phyloP scores from a whole-genome alignment of 768 basidiomycete species.

The Hericium erinaceus region DNA sequence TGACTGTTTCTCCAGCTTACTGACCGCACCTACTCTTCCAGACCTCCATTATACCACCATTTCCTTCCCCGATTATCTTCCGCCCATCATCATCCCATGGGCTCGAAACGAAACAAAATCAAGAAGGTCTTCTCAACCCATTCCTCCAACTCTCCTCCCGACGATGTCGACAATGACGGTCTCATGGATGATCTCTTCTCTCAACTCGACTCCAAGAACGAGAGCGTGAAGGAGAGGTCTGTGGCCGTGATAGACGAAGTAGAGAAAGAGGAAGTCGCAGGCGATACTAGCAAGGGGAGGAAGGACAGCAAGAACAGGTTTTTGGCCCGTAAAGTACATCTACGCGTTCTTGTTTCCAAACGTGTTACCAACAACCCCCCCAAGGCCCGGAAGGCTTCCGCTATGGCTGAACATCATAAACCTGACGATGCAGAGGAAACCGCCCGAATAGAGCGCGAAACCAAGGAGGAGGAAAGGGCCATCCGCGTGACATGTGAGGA shows the following conservation, averaged over 20 bases:
- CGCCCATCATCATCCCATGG: conserved; percentile 25
- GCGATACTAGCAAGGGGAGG: conserved; percentile 21
- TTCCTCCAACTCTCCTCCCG: conserved; percentile 9
- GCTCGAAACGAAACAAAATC: conserved; percentile 47
- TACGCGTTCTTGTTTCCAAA: not conserved
- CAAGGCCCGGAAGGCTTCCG: conserved; percentile 67
- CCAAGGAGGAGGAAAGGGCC: conserved; percentile 54
- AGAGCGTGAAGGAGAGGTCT: conserved; percentile 39
- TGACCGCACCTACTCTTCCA: not conserved
- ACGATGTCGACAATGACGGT: conserved; percentile 36
- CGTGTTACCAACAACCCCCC: conserved; percentile 3
- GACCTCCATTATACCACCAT: not conserved
- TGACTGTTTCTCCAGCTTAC: not conserved
- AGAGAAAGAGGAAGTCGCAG: not conserved
- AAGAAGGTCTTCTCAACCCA: conserved; percentile 34
- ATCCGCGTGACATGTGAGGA: conserved; percentile 60
- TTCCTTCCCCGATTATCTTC: too few species aligned
- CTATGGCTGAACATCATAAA: conserved; percentile 42
- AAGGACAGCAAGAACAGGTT: conserved; percentile 55
- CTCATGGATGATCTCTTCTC: conserved; percentile 70
- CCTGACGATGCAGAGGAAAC: conserved; percentile 50
- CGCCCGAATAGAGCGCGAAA: conserved; percentile 51
- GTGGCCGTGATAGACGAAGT: conserved; percentile 41
- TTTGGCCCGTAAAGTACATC: conserved; percentile 57
- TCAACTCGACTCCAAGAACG: conserved; percentile 61